phyloP scores from a whole-genome alignment of 345 rosid species.

The Citropsis articulata region DNA sequence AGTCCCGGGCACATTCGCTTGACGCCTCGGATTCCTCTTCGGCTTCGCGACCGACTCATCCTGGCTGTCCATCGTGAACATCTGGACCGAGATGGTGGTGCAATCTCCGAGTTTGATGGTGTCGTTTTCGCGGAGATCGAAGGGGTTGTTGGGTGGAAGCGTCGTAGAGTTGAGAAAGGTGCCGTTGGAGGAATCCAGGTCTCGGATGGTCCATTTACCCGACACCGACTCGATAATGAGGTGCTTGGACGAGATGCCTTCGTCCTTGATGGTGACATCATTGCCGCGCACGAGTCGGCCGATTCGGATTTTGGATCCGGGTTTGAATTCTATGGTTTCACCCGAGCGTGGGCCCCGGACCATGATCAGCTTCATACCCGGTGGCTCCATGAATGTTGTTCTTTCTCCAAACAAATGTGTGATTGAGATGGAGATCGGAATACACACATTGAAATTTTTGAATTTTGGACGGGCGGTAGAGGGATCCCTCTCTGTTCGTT shows the following conservation, averaged over 20 bases:
- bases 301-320: conserved; percentile 47
- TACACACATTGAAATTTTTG: not conserved
- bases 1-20: not conserved
- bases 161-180: conserved; percentile 47
- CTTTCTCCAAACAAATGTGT: not conserved
- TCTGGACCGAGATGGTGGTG: conserved; percentile 49
- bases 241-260: conserved; percentile 85
- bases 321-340: conserved; percentile 47
- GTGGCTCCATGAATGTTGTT: conserved; percentile 29
- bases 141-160: conserved; percentile 38
- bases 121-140: conserved; percentile 56
- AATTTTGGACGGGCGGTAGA: not conserved
- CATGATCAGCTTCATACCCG: conserved; percentile 44
- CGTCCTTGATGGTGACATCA: conserved; percentile 58
- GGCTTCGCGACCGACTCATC: conserved; percentile 26
- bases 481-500: not conserved
- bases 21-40: conserved; percentile 35
- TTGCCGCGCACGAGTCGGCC: conserved; percentile 84
- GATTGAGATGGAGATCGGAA: not conserved
- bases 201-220: conserved; percentile 62
- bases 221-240: conserved; percentile 51
- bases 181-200: conserved; percentile 86
- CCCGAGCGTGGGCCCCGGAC: conserved; percentile 69
- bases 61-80: conserved; percentile 17
- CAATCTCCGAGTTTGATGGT: conserved; percentile 71